A percentile compares a stretch with the other conserved stretches of the same genome.
phyloP scores from a whole-genome alignment of 495 filamentous ascomycete species.

The Podospora pseudoanserina region DNA sequence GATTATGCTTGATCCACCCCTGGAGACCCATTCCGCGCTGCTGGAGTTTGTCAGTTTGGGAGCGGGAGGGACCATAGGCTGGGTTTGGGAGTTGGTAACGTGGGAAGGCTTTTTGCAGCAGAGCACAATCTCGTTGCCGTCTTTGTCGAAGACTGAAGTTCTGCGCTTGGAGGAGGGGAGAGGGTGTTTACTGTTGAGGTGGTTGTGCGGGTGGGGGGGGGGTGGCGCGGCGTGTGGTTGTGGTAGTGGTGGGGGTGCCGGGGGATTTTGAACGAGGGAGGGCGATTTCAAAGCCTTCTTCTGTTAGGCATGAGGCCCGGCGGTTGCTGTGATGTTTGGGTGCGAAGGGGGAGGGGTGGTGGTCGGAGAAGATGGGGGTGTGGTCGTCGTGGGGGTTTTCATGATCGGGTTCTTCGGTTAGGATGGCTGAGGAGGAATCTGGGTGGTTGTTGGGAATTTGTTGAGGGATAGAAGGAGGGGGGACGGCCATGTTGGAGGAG shows the following conservation, averaged over 20 bases:
- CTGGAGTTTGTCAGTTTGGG: background rate
- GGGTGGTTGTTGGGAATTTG: background rate
- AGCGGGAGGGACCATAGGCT: background rate
- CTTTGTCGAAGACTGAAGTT: conserved; percentile 42
- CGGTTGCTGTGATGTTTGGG: conserved; percentile 4
- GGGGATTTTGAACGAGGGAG: conserved; percentile 35
- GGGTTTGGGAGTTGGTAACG: background rate
- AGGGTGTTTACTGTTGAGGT: background rate
- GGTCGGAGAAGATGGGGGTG: conserved; percentile 5
- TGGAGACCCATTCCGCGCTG: conserved; percentile 49
- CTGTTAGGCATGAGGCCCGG: conserved; percentile 34
- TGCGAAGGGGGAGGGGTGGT: background rate
- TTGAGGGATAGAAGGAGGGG: background rate
- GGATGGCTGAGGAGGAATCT: background rate
- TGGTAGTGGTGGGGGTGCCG: background rate
- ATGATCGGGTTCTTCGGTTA: background rate
- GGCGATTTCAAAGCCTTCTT: conserved; percentile 41
- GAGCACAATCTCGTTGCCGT: conserved; percentile 48
- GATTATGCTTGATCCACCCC: conserved; percentile 81
- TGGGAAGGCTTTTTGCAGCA: conserved; percentile 12
- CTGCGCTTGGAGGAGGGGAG: conserved; percentile 1
- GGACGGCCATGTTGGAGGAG: conserved; percentile 77
- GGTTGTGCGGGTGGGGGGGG: background rate
- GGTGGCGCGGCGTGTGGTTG: conserved; percentile 8
- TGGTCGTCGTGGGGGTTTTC: background rate